Base-by-base conservation (phyloP, 2,329 filamentous ascomycete genomes). In the Pleomassaria siparia region DNA sequence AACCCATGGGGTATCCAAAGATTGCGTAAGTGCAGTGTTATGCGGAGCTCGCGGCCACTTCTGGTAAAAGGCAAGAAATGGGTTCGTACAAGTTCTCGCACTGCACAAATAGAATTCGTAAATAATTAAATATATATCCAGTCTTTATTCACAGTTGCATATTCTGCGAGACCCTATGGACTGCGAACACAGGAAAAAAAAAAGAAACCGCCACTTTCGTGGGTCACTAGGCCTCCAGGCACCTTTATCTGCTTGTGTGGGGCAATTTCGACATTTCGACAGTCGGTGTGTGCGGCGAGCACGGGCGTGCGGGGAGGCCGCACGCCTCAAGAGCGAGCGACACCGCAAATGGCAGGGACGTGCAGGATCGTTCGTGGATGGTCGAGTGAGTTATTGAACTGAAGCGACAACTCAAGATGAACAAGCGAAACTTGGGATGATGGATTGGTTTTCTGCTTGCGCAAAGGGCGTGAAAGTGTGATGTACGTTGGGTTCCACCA, bases 21-120 rank as follows among this genome's bases (percentile, higher is more conserved):
- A 81, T 80, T 81, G 61, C 63, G 32, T 63, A 64, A 82, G 74
- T 76, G 78, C 79, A 79, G 78, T 80, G 63, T 80, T 72, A 72
- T 80, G 78, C 76, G 76, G 76, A 76, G 74, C 71, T 81, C 83
- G 85, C 82, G 83, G 84, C 82, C 83, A 85, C 83, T 84, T 86
- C 84, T 87, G 84, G 84, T 87, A 87, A 87, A 87, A 85, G 82
- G 82, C 83, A 86, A 86, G 83, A 84, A 82, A 82, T 84, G 82
- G 82, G 82, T 86, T 85, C 82, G 66, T 79, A 76, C 85, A 84
- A 81, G 73, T 80, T 81, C 81, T 85, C 81, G 80, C 82, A 84
- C 82, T 84, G 82, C 81, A 79, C 66, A 59, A 63, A 25, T 24
- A 9, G 25, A 3, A 11, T 6, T 11, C 15, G 0, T 13, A 16